These are phyloP conservation scores for Melocanna baccifera DNA, from an alignment of 176 grass and related monocot genomes.

Conservation along the genomic window DNA sequence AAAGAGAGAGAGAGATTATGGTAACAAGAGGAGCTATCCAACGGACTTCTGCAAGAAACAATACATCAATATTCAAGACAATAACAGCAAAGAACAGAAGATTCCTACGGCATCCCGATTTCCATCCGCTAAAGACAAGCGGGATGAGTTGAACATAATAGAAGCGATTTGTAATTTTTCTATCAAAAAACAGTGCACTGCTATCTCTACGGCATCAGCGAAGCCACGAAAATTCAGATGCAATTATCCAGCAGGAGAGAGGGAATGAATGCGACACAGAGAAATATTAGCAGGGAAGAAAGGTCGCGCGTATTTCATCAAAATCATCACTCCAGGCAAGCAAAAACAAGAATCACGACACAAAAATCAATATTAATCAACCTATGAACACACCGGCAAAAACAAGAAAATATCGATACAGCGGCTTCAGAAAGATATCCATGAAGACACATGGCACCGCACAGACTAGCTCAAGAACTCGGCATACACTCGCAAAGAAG, in stretches of 20 bases:
- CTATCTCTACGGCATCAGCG: not conserved
- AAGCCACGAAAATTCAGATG: not conserved
- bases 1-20: not conserved
- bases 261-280: not conserved
- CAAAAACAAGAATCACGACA: not conserved
- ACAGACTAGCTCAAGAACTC: constrained; percentile 1
- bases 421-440: not conserved
- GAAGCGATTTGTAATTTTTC: not conserved
- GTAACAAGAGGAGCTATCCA: not conserved
- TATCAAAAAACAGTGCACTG: not conserved
- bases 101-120: not conserved
- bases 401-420: no score
- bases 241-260: not conserved
- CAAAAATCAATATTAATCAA: not conserved
- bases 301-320: not conserved
- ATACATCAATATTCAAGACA: not conserved
- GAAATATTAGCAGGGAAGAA: not conserved
- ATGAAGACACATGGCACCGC: not conserved
- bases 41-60: not conserved
- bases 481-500: not conserved
- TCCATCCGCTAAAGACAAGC: not conserved
- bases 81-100: not conserved
- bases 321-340: not conserved
- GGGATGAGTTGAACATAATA: not conserved
- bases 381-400: not conserved